These are phyloP conservation scores for Monotropa hypopitys DNA, from an alignment of 179 eudicot genomes.

Conservation along the genomic window DNA sequence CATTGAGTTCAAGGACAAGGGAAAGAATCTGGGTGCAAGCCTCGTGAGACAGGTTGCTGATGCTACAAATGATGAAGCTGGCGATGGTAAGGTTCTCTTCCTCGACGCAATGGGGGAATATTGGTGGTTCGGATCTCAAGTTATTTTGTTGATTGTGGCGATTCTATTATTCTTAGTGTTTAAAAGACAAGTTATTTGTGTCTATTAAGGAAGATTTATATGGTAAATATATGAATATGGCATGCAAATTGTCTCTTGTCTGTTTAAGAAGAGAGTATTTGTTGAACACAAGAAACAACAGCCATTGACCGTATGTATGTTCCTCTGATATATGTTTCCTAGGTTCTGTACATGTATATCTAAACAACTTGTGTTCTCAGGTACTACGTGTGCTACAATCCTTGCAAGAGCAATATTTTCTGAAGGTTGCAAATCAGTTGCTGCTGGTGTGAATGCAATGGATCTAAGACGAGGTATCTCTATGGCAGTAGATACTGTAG, in stretches of 20 bases:
- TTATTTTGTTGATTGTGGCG: neutral
- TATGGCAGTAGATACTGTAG: conserved; percentile 87
- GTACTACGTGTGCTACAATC: conserved; percentile 62
- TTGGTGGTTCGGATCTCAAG: neutral
- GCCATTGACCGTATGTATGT: neutral
- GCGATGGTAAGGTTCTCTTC: conserved; percentile 39
- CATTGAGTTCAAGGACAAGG: conserved; percentile 45
- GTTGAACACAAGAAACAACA: neutral
- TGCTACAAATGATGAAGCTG: conserved; percentile 49
- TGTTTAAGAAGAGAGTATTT: neutral
- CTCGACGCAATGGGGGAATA: neutral
- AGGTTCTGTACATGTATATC: neutral
- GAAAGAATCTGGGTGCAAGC: conserved; percentile 45
- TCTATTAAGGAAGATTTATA: neutral
- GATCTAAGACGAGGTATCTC: conserved; percentile 81
- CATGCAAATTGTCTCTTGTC: neutral
- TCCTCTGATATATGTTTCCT: neutral
- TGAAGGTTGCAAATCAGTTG: conserved; percentile 91
- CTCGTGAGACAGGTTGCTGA: conserved; percentile 47
- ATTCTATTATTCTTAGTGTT: neutral
- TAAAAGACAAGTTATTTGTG: neutral
- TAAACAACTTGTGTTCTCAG: neutral
- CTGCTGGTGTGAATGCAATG: conserved; percentile 97
- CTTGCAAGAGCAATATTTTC: conserved; percentile 76
- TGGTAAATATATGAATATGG: neutral